Evolutionary conservation across 2,329 filamentous ascomycete species (phyloP).

Genomic region (Endothia cerciana): DNA sequence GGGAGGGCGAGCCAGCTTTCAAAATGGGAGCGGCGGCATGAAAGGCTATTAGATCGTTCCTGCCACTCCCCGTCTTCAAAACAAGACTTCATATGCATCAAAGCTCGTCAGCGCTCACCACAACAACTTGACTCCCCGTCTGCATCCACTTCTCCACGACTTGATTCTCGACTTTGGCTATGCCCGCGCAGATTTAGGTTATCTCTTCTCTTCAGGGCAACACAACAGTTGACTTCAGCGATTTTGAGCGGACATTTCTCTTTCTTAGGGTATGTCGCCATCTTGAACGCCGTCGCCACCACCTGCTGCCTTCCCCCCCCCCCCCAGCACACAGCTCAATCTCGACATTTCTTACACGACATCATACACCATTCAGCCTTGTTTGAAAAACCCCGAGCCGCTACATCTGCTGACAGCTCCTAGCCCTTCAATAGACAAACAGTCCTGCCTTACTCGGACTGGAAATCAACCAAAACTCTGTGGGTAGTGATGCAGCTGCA

Average conservation of each 20-base stretch:
- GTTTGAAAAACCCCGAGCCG: neutral
- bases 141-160: conserved; percentile 7
- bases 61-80: neutral
- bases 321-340: neutral
- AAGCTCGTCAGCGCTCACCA: neutral
- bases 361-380: neutral
- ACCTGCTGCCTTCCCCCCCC: no score
- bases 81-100: neutral
- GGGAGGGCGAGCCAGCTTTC: neutral
- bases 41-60: neutral
- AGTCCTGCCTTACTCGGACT: neutral
- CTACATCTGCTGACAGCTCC: neutral
- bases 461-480: neutral
- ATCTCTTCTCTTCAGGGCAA: conserved; percentile 27
- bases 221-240: conserved; percentile 21
- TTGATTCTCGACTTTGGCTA: conserved; percentile 25
- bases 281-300: neutral
- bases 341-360: neutral
- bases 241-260: conserved; percentile 24
- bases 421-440: neutral
- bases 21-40: neutral
- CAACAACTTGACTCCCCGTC: neutral
- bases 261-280: conserved; percentile 18
- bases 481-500: neutral
- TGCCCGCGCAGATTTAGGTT: conserved; percentile 25